Percentiles rank a stretch among this genome's conserved stretches.
Evolutionary conservation across 192 early-diverging fungal genomes (phyloP).

Genomic region (Entomortierella chlamydospora): DNA sequence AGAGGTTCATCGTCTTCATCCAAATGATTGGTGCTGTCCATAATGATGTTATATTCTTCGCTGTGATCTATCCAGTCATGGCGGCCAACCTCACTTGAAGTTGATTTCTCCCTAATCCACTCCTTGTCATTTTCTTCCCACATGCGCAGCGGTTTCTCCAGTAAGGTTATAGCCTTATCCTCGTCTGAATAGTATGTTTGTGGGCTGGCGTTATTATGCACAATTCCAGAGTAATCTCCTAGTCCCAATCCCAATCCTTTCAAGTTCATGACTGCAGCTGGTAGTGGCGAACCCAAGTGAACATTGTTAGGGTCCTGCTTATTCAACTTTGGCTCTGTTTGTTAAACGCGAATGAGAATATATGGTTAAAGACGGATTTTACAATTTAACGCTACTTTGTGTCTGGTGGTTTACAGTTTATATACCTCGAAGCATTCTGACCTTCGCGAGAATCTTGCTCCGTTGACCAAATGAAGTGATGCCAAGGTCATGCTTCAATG

Average conservation of each 20-base stretch:
- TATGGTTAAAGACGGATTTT: no score
- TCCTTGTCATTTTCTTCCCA: background rate
- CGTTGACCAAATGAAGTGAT: slow-evolving; percentile 56
- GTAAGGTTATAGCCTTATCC: slow-evolving; percentile 3
- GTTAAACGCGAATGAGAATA: no score
- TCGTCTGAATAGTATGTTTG: background rate
- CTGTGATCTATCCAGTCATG: background rate
- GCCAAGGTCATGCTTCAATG: slow-evolving; percentile 50
- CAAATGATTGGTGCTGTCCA: background rate
- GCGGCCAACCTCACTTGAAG: background rate
- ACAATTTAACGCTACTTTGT: background rate
- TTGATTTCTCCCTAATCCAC: background rate
- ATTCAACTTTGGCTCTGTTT: background rate
- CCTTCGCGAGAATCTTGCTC: slow-evolving; percentile 18
- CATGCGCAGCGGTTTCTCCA: background rate
- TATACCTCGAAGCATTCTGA: slow-evolving; percentile 30
- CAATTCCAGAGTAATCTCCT: background rate
- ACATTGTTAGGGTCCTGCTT: background rate
- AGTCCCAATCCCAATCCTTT: background rate
- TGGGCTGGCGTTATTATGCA: background rate
- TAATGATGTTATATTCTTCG: background rate
- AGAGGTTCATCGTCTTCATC: slow-evolving; percentile 10
- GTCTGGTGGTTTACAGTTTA: background rate
- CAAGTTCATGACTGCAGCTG: background rate
- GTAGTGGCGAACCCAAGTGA: background rate